phyloP scores from a whole-genome alignment of 1,284 basidiomycete species.

The Malassezia dermatis region DNA sequence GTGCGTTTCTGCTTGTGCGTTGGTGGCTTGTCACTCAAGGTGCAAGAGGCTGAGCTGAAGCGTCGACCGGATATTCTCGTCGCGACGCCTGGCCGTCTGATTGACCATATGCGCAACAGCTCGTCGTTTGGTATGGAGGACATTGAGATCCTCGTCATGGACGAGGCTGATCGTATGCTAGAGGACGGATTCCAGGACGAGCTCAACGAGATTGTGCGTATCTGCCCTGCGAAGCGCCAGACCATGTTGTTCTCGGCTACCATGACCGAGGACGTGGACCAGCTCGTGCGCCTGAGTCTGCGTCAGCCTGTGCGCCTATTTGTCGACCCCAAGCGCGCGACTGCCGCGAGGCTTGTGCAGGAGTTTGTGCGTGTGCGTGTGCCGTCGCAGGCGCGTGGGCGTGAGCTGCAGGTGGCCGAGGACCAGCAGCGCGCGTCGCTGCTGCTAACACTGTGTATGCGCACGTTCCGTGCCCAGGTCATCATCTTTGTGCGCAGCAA shows the following conservation, averaged over 20 bases:
- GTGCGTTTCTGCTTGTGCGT: constrained; percentile 21
- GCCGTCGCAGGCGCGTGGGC: constrained; percentile 24
- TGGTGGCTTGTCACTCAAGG: constrained; percentile 27
- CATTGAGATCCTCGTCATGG: constrained; percentile 83
- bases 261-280: constrained; percentile 91
- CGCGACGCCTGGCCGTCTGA: constrained; percentile 52
- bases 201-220: constrained; percentile 78
- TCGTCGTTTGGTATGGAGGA: constrained; percentile 84
- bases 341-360: constrained; percentile 78
- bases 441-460: constrained; percentile 71
- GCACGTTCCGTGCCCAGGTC: constrained; percentile 70
- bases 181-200: constrained; percentile 96
- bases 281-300: constrained; percentile 79
- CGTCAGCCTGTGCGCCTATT: constrained; percentile 64
- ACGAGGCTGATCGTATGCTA: constrained; percentile 95
- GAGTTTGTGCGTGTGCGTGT: constrained; percentile 58
- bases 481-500: constrained; percentile 94
- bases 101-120: constrained; percentile 70
- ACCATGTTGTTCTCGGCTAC: constrained; percentile 98
- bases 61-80: constrained; percentile 50
- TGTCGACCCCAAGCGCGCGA: constrained; percentile 53
- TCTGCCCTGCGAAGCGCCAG: constrained; percentile 77
- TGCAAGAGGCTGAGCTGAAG: constrained; percentile 46
- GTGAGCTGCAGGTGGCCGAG: constrained; percentile 56
- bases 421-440: constrained; percentile 59